Conservation (phyloP, 805 yeast species). For the Teunomyces funiuensis region DNA sequence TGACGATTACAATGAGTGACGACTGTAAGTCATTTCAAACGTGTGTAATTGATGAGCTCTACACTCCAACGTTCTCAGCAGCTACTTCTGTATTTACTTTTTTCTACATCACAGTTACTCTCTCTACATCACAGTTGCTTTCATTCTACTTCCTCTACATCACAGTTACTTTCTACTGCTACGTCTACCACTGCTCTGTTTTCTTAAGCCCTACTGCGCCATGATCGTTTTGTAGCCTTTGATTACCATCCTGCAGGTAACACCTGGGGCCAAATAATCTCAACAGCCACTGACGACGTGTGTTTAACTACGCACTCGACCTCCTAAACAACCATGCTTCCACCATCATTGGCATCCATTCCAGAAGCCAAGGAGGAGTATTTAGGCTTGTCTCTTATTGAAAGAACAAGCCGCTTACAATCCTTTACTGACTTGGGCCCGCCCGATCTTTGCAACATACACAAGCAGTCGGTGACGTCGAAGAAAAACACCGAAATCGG, state of each 20-base stretch:
- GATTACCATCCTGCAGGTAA: neutral
- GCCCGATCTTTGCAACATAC: conserved; percentile 59
- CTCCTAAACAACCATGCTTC: conserved; percentile 22
- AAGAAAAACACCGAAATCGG: conserved; percentile 54
- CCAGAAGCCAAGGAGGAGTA: conserved; percentile 61
- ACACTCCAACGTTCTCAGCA: no score
- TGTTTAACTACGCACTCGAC: neutral
- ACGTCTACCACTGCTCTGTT: no score
- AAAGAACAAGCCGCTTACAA: conserved; percentile 59
- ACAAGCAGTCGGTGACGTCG: conserved; percentile 40
- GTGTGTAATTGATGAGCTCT: no score
- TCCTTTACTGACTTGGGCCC: conserved; percentile 70
- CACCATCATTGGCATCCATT: conserved; percentile 57
- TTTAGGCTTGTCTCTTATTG: conserved; percentile 59
- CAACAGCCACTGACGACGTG: conserved; percentile 2
- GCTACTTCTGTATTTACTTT: no score
- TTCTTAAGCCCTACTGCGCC: no score
- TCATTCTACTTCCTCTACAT: no score
- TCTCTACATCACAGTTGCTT: no score
- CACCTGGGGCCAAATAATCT: neutral
- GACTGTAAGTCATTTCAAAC: no score
- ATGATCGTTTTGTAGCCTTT: no score
- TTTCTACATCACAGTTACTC: no score
- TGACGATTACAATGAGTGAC: neutral
- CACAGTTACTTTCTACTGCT: no score